Evolutionary conservation across 495 filamentous ascomycete species (phyloP), one percentile per base, ranked within the genome.

Genomic region (Podospora pseudoanserina): DNA sequence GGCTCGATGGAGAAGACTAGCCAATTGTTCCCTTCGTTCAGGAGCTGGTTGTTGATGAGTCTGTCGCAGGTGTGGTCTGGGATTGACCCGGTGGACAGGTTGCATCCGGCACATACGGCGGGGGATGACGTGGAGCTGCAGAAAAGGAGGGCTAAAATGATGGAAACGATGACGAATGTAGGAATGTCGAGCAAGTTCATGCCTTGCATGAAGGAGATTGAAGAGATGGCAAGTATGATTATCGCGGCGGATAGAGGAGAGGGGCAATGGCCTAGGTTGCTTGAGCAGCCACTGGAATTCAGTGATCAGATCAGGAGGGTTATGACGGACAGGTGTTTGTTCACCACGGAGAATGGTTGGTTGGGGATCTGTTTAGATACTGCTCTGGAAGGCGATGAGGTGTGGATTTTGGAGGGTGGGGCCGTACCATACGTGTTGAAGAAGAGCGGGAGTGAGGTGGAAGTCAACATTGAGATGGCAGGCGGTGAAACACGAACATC

Each of bases 321-420:
- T 0, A 68, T 68, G 62, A 5, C 34, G 32, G 53, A 60, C 32
- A 59, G 67, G 55, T 53, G 54, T 55, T 56, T 68, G 49, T 65
- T 68, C 6, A 60, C 26, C 0, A 68, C 67, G 20, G 63, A 9
- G 23, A 49, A 32, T 13, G 67, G 44, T 7, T 68, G 67, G 67
- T 54, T 68, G 26, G 67, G 62, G 3, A 27, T 65, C 1, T 68
- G 67, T 19, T 54, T 57, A 7, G 56, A 68, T 23, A 56, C 62
- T 7, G 49, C 61, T 19, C 7, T 61, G 55, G 62, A 60, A 6
- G 67, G 62, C 32, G 67, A 68, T 19, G 67, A 68, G 34, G 62
- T 68, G 28, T 68, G 67, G 67, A 19, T 68, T 57, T n/a, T 68
- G 26, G 67, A 68, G 39, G 62, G 62, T 0, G 67, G 67, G 1